Percentiles rank a stretch among this genome's conserved stretches.
Conservation (phyloP, 305 asterid genomes). For the Fraxinus baroniana region DNA sequence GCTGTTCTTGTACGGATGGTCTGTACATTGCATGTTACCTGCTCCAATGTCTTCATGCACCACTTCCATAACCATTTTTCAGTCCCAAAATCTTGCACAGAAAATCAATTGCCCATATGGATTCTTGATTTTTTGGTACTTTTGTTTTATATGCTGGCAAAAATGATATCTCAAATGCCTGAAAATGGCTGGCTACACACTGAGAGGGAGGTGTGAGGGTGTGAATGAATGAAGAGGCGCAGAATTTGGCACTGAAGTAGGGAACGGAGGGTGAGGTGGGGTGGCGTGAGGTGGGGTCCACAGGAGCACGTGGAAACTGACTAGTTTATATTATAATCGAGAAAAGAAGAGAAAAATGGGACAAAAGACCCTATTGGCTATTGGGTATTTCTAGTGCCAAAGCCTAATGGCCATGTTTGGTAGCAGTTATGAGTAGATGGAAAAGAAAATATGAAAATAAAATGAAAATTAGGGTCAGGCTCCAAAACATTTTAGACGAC, state of each 20-base stretch:
- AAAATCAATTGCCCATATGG: background rate
- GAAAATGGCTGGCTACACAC: slow-evolving; percentile 18
- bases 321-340: background rate
- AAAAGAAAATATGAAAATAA: too few relatives aligned
- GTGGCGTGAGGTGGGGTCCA: slow-evolving; percentile 11
- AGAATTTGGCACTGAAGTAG: slow-evolving; percentile 23
- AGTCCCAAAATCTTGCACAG: background rate
- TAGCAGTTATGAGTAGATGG: too few relatives aligned
- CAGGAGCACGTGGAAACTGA: slow-evolving; percentile 35
- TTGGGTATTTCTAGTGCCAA: too few relatives aligned
- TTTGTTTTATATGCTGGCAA: background rate
- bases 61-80: slow-evolving; percentile 50
- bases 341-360: too few relatives aligned
- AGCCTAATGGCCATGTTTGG: too few relatives aligned
- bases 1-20: slow-evolving; percentile 48
- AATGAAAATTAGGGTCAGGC: too few relatives aligned
- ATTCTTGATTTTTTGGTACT: background rate
- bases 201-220: slow-evolving; percentile 26
- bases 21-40: slow-evolving; percentile 40
- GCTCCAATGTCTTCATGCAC: slow-evolving; percentile 50
- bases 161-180: slow-evolving; percentile 8
- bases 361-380: too few relatives aligned
- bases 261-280: background rate
- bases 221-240: background rate
- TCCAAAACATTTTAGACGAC: too few relatives aligned